Evolutionary conservation across 352 stramenopile species (phyloP), one percentile per base, ranked within the genome.

Genomic region (Peronospora destructor): DNA sequence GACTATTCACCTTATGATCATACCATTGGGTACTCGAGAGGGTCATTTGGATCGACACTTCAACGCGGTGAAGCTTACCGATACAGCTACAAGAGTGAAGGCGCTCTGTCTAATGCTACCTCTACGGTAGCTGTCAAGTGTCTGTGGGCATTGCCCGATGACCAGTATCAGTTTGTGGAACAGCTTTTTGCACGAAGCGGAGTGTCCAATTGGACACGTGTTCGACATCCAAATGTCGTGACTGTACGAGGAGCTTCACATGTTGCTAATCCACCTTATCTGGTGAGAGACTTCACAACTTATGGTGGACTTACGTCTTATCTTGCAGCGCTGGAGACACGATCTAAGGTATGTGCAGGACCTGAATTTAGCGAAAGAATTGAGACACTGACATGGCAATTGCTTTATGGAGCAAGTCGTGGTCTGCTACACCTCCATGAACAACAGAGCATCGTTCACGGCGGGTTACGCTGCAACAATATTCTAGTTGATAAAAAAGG

Each of bases 401-500:
- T 87, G 10, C 50, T 87, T 0, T 83, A 82, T 26, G 68, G 75
- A 13, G 77, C 71, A 0, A 77, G 68, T 48, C 71, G 77, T 28
- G 77, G 77, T 0, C 46, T 89, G 1, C 43, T 84, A n/a, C 70
- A 80, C 46, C 66, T 89, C 13, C 75, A 89, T 39, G 70, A 86
- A 44, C 53, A 75, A 33, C 66, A 69, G 36, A 58, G 62, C 0
- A 61, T 82, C 16, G 71, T 78, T 4, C 77, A 89, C 28, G 73
- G 73, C 6, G 71, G 73, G 2, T 53, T 89, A 9, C 68, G 72
- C 8, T 82, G 66, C 46, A 84, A 69, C 49, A 89, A 89, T 43
- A 64, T 89, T 9, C 51, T 89, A 21, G 75, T 89, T 9, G 77
- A 84, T 44, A 83, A 85, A 37, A 74, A 68, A n/a, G 77, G 74